Conservation (phyloP, 2,329 filamentous ascomycete species). For the Aspergillus sp. region DNA sequence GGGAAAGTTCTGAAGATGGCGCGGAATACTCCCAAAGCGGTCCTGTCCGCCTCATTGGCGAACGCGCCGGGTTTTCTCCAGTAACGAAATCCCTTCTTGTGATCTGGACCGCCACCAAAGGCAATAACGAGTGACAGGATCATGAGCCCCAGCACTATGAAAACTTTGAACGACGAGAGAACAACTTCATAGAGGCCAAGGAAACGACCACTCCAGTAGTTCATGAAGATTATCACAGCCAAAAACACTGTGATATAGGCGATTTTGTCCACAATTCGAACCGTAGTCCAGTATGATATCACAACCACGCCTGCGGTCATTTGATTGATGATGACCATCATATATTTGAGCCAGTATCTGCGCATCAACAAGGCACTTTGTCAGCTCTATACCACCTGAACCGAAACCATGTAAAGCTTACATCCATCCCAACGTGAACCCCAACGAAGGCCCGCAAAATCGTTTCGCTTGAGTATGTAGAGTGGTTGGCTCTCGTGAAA, state of each 20-base stretch:
- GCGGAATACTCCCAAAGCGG: constrained; percentile 53
- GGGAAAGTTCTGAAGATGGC: constrained; percentile 69
- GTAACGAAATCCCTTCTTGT: constrained; percentile 64
- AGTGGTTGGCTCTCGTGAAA: constrained; percentile 71
- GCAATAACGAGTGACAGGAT: constrained; percentile 63
- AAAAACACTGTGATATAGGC: constrained; percentile 74
- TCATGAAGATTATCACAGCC: constrained; percentile 61
- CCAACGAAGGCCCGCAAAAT: constrained; percentile 76
- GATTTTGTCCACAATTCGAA: constrained; percentile 67
- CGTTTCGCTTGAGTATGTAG: constrained; percentile 77
- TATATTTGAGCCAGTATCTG: constrained; percentile 68
- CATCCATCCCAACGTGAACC: constrained; percentile 73
- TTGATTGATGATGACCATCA: constrained; percentile 82
- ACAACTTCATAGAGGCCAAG: constrained; percentile 65
- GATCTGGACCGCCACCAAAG: constrained; percentile 63
- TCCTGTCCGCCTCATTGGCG: constrained; percentile 33
- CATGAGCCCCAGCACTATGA: constrained; percentile 65
- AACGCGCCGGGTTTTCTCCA: constrained; percentile 63
- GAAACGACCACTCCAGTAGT: constrained; percentile 66
- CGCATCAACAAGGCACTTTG: neutral
- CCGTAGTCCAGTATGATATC: constrained; percentile 71
- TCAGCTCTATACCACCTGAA: neutral
- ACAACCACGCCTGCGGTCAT: constrained; percentile 74
- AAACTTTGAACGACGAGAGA: constrained; percentile 63
- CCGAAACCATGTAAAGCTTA: constrained; percentile 34